Percentiles rank a stretch among this genome's conserved stretches.
phyloP scores from a whole-genome alignment of 208 protist genomes.

The Wallacemonas rigidus region DNA sequence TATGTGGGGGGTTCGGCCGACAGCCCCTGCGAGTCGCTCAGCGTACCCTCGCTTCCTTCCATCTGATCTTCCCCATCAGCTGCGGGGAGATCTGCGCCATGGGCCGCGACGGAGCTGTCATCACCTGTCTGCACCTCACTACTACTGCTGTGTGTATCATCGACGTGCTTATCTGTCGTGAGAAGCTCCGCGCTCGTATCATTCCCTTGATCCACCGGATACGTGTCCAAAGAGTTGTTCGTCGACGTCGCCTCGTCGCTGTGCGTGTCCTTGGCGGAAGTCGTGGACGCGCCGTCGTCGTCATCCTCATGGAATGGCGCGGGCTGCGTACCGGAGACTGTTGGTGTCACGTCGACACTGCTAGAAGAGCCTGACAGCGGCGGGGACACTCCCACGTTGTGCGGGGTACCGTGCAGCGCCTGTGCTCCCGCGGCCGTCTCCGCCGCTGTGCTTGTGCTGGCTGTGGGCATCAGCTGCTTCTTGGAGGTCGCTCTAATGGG shows the following conservation, averaged over 20 bases:
- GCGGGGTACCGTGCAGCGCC: not conserved
- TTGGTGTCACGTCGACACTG: not conserved
- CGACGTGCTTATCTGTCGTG: not conserved
- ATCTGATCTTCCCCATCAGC: not conserved
- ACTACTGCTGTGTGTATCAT: not conserved
- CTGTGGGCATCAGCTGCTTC: not conserved
- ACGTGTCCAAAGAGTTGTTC: too few species aligned
- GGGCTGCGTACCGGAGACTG: not conserved
- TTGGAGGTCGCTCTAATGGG: not conserved
- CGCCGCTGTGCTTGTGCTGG: not conserved
- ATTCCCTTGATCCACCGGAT: too few species aligned
- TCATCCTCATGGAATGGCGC: not conserved
- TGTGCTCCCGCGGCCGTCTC: not conserved
- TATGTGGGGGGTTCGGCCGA: not conserved
- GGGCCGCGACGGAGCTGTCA: not conserved
- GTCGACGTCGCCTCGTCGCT: not conserved
- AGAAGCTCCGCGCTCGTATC: not conserved
- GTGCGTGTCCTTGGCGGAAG: not conserved
- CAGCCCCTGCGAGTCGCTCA: conserved; percentile 3
- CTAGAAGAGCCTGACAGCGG: not conserved
- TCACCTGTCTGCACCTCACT: not conserved
- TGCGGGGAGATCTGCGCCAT: not conserved
- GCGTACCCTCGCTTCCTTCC: not conserved
- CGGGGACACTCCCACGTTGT: not conserved
- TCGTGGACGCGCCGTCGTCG: not conserved